Conservation (phyloP, 2,329 filamentous ascomycete species). For the Pestalotiopsis sp. region DNA sequence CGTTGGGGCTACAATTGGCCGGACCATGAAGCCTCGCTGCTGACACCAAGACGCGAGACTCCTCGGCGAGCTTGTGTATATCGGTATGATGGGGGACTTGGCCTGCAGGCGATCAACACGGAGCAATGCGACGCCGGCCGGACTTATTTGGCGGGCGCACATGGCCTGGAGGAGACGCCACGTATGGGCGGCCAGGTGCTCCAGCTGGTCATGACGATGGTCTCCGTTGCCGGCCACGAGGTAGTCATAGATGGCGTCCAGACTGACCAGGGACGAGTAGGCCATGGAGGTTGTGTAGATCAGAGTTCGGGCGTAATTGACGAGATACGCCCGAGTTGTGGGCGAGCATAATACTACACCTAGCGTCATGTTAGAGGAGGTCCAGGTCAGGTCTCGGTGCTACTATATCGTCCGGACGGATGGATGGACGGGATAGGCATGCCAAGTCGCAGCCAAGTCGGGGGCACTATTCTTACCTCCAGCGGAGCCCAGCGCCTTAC, state of each 20-base stretch:
- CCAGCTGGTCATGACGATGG: constrained; percentile 42
- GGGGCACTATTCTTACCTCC: constrained; percentile 57
- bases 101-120: background rate
- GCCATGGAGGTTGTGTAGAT: constrained; percentile 76
- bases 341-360: constrained; percentile 65
- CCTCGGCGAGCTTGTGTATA: constrained; percentile 55
- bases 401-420: constrained; percentile 1
- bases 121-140: background rate
- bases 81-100: constrained; percentile 58
- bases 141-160: constrained; percentile 8
- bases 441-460: background rate
- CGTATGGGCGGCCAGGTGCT: constrained; percentile 38
- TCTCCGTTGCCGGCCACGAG: constrained; percentile 15
- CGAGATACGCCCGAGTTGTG: constrained; percentile 63
- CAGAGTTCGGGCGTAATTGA: constrained; percentile 76
- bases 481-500: constrained; percentile 68
- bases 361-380: constrained; percentile 32
- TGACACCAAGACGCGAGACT: constrained; percentile 58
- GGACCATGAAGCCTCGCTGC: constrained; percentile 52
- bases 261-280: constrained; percentile 49
- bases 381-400: constrained; percentile 13
- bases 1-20: constrained; percentile 62
- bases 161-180: constrained; percentile 38
- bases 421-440: background rate
- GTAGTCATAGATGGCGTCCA: constrained; percentile 32